Conservation (phyloP, 2,329 filamentous ascomycete species). For the Hypomyces perniciosus region DNA sequence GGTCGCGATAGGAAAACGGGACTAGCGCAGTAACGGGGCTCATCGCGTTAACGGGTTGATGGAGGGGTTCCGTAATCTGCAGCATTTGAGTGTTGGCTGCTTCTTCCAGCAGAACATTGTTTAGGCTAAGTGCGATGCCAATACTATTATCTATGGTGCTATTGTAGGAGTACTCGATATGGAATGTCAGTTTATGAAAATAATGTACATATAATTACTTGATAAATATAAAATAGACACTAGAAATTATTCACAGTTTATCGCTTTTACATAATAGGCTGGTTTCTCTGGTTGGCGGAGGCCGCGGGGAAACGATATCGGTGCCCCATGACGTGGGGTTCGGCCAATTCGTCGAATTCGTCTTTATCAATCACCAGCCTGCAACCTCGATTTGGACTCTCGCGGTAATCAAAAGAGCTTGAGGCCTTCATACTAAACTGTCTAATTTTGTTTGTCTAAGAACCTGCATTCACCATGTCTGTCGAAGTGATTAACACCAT, state of each 20-base stretch:
- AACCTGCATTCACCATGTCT: slow-evolving; percentile 44
- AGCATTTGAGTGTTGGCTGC: not conserved
- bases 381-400: not conserved
- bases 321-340: slow-evolving; percentile 9
- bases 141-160: too few species aligned
- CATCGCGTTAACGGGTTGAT: not conserved
- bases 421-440: not conserved
- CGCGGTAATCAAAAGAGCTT: not conserved
- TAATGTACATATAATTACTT: not conserved
- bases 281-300: not conserved
- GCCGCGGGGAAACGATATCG: slow-evolving; percentile 12
- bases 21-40: slow-evolving; percentile 7
- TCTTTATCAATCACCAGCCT: slow-evolving; percentile 2
- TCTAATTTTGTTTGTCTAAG: not conserved
- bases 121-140: too few species aligned
- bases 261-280: too few species aligned
- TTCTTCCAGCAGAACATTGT: too few species aligned
- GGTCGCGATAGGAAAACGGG: slow-evolving; percentile 8
- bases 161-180: not conserved
- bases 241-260: not conserved
- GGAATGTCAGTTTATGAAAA: not conserved
- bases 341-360: not conserved
- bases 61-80: not conserved
- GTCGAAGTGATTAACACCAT: slow-evolving; percentile 68
- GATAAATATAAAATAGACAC: not conserved